A percentile compares a stretch with the other conserved stretches of the same genome.
phyloP scores from a whole-genome alignment of 441 rosid species.

The Omphalea diandra region DNA sequence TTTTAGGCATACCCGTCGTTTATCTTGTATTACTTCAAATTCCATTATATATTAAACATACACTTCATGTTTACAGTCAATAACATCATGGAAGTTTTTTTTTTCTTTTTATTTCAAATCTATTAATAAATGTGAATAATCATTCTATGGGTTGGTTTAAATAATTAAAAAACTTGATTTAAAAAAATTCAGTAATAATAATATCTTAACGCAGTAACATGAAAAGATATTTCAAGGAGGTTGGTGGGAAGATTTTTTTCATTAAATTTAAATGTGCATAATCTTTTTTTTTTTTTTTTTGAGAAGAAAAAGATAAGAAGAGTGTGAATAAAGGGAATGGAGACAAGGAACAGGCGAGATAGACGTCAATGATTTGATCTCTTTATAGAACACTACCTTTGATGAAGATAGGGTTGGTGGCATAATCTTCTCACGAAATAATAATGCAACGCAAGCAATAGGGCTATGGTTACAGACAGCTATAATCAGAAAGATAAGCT shows the following conservation, averaged over 20 bases:
- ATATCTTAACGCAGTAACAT: too few relatives aligned
- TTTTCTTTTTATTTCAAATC: neutral
- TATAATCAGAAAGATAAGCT: neutral
- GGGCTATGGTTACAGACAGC: too few relatives aligned
- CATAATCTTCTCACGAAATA: slow-evolving; percentile 24
- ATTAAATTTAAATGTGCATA: neutral
- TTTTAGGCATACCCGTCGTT: neutral
- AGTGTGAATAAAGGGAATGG: slow-evolving; percentile 10
- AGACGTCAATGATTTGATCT: neutral
- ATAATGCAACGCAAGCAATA: too few relatives aligned
- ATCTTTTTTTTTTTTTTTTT: too few relatives aligned
- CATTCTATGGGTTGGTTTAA: too few relatives aligned
- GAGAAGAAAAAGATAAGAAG: neutral
- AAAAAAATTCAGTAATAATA: neutral
- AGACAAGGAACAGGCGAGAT: slow-evolving; percentile 12
- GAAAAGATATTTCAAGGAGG: slow-evolving; percentile 12
- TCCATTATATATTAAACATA: too few relatives aligned
- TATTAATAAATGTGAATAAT: too few relatives aligned
- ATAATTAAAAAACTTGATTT: neutral
- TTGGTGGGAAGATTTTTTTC: slow-evolving; percentile 7
- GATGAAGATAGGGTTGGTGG: slow-evolving; percentile 9
- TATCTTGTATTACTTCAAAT: too few relatives aligned
- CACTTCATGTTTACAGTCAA: neutral
- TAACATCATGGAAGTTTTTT: too few relatives aligned
- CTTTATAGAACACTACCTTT: slow-evolving; percentile 15